Percentiles rank a stretch among this genome's conserved stretches.
Evolutionary conservation across 2,329 filamentous ascomycete genomes (phyloP).

Genomic region (Aspergillus sp.): DNA sequence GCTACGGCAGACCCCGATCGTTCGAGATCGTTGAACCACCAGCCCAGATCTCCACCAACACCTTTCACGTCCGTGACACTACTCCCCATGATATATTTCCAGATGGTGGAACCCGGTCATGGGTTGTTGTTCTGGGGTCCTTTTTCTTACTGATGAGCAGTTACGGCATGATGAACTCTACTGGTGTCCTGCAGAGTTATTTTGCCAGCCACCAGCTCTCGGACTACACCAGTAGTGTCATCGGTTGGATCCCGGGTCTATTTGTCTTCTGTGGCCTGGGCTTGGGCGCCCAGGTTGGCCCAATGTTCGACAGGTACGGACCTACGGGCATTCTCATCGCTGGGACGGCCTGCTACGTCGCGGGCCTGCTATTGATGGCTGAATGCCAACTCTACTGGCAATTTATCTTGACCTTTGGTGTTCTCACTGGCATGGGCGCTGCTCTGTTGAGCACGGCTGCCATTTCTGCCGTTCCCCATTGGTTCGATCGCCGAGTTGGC

Average conservation of each 20-base stretch:
- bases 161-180: constrained; percentile 54
- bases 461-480: constrained; percentile 44
- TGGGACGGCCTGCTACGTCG: constrained; percentile 43
- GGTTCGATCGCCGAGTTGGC: constrained; percentile 44
- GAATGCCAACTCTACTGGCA: constrained; percentile 54
- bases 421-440: constrained; percentile 40
- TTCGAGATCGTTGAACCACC: not conserved
- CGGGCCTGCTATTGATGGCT: constrained; percentile 49
- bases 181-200: constrained; percentile 54
- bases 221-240: constrained; percentile 45
- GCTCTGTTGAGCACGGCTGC: constrained; percentile 43
- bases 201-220: constrained; percentile 50
- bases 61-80: not conserved
- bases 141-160: constrained; percentile 43
- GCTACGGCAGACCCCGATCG: not conserved
- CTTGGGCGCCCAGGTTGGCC: constrained; percentile 52
- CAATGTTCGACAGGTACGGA: constrained; percentile 54
- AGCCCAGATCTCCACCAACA: not conserved
- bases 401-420: constrained; percentile 47
- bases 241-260: constrained; percentile 55
- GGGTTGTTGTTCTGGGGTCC: constrained; percentile 40
- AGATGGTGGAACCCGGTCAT: constrained; percentile 39
- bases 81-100: constrained; percentile 24
- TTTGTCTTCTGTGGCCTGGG: constrained; percentile 50
- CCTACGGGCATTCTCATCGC: constrained; percentile 45